Conservation (phyloP, 768 basidiomycete genomes). For the Multifurca ochricompacta region DNA sequence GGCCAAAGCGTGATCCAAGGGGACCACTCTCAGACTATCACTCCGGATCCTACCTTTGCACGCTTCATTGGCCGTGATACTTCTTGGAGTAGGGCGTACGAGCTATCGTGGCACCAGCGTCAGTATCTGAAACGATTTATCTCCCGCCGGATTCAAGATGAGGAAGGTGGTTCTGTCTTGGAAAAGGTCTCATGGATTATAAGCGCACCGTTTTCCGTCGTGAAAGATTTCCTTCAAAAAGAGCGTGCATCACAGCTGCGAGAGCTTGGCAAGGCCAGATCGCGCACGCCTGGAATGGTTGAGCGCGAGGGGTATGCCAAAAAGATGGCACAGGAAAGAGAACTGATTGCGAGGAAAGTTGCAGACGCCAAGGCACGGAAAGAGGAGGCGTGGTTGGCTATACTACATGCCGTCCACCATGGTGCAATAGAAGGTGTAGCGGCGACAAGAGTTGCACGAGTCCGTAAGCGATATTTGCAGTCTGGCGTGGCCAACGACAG, state of each 20-base stretch:
- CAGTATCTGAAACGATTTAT: constrained; percentile 52
- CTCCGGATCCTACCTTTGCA: constrained; percentile 29
- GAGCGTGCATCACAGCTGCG: constrained; percentile 23
- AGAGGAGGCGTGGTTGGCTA: constrained; percentile 56
- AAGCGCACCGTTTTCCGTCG: constrained; percentile 45
- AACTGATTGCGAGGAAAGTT: constrained; percentile 53
- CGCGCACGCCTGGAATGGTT: constrained; percentile 1
- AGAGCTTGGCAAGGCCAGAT: constrained; percentile 21
- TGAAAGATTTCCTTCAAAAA: constrained; percentile 39
- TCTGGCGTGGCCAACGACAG: constrained; percentile 42
- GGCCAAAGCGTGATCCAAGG: constrained; percentile 16
- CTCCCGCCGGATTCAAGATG: constrained; percentile 38
- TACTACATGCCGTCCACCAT: constrained; percentile 51
- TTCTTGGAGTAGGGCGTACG: constrained; percentile 57
- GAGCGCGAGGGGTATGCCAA: constrained; percentile 25
- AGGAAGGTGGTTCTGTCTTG: constrained; percentile 35
- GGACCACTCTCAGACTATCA: constrained; percentile 24
- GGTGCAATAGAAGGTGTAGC: constrained; percentile 41
- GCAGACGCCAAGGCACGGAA: constrained; percentile 51
- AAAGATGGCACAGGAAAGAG: constrained; percentile 39
- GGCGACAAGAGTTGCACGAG: constrained; percentile 43
- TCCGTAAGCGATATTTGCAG: constrained; percentile 52
- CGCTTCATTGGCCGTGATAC: constrained; percentile 48
- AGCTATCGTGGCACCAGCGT: constrained; percentile 59
- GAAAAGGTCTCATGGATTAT: constrained; percentile 43